Conservation (phyloP, 352 stramenopile species). For the Peronospora farinosa region DNA sequence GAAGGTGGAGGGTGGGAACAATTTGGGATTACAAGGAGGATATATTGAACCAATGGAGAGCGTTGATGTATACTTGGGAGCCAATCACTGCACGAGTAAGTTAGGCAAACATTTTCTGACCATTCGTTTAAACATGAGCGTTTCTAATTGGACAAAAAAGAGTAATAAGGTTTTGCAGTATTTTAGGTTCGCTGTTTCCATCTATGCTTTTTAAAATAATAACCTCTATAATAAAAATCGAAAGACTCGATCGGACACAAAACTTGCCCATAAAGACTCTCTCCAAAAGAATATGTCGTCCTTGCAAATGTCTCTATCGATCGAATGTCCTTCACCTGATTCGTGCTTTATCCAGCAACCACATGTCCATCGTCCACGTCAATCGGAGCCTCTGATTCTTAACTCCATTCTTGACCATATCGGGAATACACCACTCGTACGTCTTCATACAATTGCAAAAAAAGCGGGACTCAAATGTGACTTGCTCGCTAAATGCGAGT, state of each 20-base stretch:
- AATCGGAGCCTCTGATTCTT: constrained; percentile 78
- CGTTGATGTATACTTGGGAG: constrained; percentile 2
- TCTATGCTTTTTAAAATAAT: too few species aligned
- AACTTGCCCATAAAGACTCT: too few species aligned
- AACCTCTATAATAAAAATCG: too few species aligned
- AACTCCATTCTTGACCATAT: constrained; percentile 92
- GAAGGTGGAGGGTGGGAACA: constrained; percentile 20
- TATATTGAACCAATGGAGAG: constrained; percentile 4
- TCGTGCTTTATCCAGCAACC: constrained; percentile 63
- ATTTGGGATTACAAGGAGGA: constrained; percentile 10
- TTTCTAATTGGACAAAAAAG: constrained; percentile 8
- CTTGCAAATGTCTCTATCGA: constrained; percentile 25
- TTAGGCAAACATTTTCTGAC: constrained; percentile 8
- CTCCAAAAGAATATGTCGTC: too few species aligned
- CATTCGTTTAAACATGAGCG: constrained; percentile 4
- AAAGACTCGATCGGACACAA: too few species aligned
- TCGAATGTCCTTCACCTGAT: constrained; percentile 40
- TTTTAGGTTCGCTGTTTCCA: too few species aligned
- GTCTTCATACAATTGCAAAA: constrained; percentile 90
- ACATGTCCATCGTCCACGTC: constrained; percentile 58
- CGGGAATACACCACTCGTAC: constrained; percentile 92
- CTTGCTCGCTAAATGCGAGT: constrained; percentile 94
- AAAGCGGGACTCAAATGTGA: constrained; percentile 92
- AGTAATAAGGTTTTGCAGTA: background rate
- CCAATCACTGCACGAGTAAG: constrained; percentile 2